Percentiles rank a stretch among this genome's conserved stretches.
These are phyloP conservation scores for Thermothielavioides terrestris DNA, from an alignment of 495 filamentous ascomycete species.

Conservation along the genomic window DNA sequence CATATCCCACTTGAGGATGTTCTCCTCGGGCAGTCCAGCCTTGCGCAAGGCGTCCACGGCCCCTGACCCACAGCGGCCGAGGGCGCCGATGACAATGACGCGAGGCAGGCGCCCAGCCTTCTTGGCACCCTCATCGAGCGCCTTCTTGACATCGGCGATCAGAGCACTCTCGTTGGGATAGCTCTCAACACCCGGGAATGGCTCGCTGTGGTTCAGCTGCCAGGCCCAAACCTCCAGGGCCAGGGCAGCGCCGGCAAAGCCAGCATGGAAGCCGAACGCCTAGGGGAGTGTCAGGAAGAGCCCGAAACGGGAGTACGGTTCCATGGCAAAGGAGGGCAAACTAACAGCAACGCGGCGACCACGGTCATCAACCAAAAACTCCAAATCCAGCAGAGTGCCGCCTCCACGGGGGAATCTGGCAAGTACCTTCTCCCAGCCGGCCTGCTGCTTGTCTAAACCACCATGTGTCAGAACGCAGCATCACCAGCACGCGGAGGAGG, in stretches of 20 bases:
- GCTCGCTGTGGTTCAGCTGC: constrained; percentile 63
- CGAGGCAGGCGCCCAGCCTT: constrained; percentile 45
- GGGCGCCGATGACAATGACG: constrained; percentile 54
- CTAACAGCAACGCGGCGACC: constrained; percentile 68
- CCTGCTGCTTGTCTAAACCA: constrained; percentile 78
- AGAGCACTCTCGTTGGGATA: constrained; percentile 72
- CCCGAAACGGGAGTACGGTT: constrained; percentile 2
- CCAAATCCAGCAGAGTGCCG: constrained; percentile 79
- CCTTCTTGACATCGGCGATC: constrained; percentile 63
- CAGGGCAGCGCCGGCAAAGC: constrained; percentile 72
- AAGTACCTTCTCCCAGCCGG: constrained; percentile 74
- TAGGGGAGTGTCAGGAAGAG: constrained; percentile 2
- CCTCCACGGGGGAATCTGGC: constrained; percentile 73
- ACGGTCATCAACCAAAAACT: constrained; percentile 74
- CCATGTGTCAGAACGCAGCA: neutral
- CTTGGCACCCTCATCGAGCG: constrained; percentile 63
- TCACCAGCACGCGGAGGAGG: constrained; percentile 17
- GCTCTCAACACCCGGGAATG: constrained; percentile 58
- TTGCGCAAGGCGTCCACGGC: constrained; percentile 71
- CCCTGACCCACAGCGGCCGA: constrained; percentile 82
- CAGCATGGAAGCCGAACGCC: constrained; percentile 62
- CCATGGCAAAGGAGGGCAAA: neutral
- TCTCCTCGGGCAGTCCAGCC: constrained; percentile 62
- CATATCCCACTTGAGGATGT: constrained; percentile 88
- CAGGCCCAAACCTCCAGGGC: constrained; percentile 84